Conservation (phyloP, 1,284 basidiomycete genomes). For the Tilletia caries region DNA sequence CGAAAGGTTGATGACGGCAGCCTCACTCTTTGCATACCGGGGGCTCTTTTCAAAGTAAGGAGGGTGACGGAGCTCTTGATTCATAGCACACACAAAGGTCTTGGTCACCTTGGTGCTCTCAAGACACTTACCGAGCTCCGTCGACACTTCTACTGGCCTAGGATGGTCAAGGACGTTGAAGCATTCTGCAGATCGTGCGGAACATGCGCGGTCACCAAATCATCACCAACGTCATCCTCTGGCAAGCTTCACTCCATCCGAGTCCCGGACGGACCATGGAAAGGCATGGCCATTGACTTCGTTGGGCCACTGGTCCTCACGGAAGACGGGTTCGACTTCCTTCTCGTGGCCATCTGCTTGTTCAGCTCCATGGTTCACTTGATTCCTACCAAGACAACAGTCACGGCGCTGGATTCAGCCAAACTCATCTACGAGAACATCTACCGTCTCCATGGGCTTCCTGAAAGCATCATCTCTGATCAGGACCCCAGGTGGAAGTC, state of each 20-base stretch:
- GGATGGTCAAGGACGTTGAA: slow-evolving; percentile 48
- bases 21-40: neutral
- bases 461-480: slow-evolving; percentile 53
- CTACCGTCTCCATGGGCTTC: slow-evolving; percentile 53
- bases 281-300: slow-evolving; percentile 58
- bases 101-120: neutral
- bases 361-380: slow-evolving; percentile 53
- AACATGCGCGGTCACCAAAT: slow-evolving; percentile 56
- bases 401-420: slow-evolving; percentile 46
- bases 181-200: slow-evolving; percentile 56
- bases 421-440: slow-evolving; percentile 43
- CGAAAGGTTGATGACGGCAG: too few species aligned
- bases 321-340: slow-evolving; percentile 52
- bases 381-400: slow-evolving; percentile 61
- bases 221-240: slow-evolving; percentile 23
- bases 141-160: slow-evolving; percentile 54
- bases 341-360: slow-evolving; percentile 55
- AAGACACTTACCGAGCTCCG: slow-evolving; percentile 27
- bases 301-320: slow-evolving; percentile 55
- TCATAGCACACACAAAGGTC: neutral
- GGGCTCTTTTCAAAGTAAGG: neutral
- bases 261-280: slow-evolving; percentile 53
- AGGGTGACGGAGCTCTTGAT: slow-evolving; percentile 10
- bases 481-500: slow-evolving; percentile 53
- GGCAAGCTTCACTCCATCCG: slow-evolving; percentile 56